A percentile compares a stretch with the other conserved stretches of the same genome.
Evolutionary conservation across 1,139 yeast species (phyloP).

Genomic region (Debaryomycetaceae sp.): DNA sequence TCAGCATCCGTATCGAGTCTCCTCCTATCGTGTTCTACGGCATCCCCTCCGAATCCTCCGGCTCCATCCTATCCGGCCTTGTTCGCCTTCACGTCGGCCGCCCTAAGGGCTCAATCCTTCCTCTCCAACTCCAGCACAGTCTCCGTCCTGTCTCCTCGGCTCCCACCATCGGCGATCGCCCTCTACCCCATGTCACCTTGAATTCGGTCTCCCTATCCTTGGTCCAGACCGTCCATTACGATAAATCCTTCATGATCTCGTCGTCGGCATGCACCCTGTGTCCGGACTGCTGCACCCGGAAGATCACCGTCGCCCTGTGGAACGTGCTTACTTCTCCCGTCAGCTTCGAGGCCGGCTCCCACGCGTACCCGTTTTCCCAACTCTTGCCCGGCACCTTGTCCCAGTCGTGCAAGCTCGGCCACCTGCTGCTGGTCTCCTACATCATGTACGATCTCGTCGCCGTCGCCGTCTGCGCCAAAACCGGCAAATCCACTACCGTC

Average conservation of each 20-base stretch:
- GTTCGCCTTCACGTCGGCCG: conserved; percentile 19
- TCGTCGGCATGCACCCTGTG: conserved; percentile 42
- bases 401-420: conserved; percentile 58
- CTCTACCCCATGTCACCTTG: conserved; percentile 21
- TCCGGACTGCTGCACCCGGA: conserved; percentile 41
- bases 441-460: conserved; percentile 73
- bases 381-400: conserved; percentile 86
- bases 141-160: background rate
- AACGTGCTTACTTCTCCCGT: conserved; percentile 57
- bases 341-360: conserved; percentile 51
- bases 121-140: background rate
- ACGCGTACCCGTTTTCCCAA: conserved; percentile 92
- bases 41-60: conserved; percentile 63
- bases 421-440: conserved; percentile 35
- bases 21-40: conserved; percentile 90
- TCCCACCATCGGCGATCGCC: background rate
- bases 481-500: conserved; percentile 25
- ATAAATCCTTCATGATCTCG: conserved; percentile 55
- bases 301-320: conserved; percentile 74
- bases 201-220: conserved; percentile 53
- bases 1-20: conserved; percentile 64
- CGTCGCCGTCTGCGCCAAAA: conserved; percentile 17
- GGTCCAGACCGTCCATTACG: conserved; percentile 56
- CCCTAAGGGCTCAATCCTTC: conserved; percentile 1
- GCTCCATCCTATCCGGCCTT: conserved; percentile 77